Evolutionary conservation across 176 grass and related monocot species (phyloP), one percentile per base, ranked within the genome.

Genomic region (Neostapfia colusana): DNA sequence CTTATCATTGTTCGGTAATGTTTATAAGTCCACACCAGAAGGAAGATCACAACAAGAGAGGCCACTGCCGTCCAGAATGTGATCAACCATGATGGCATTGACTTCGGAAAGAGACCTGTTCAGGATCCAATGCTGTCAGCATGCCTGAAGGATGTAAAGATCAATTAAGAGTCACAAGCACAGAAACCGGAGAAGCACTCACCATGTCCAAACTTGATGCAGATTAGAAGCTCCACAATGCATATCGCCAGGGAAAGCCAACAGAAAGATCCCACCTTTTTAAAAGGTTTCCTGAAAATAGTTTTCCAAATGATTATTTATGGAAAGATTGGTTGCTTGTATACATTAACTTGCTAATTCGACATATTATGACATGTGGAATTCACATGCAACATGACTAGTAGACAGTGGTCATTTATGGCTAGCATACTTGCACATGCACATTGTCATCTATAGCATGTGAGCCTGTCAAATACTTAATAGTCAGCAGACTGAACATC

Each of bases 211-310:
- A 99, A 99, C 73, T 99, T 99, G 61, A 95, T 90, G 75, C 95
- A 95, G 39, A 92, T 89, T 66, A 99, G 92, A 82, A 99, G 95
- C 70, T 99, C 95, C 28, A 99, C 64, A 68, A 99, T 95, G 92
- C 95, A 99, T 77, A 99, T 95, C 51, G 95, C 95, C 20, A 99
- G 74, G 39, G 95, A 89, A 75, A 99, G 87, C 95, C 95, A 99
- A 55, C 95, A 99, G 46, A 99, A 99, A 57, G 91, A 86, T 54
- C 95, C 95, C 31, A 99, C 95, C 81, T 99, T 99, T 82, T 99
- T 99, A 69, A 95, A 86, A 9, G 91, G 89, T 77, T 88, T 92
- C 63, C 95, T 99, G 89, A 49, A 90, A 88, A 74, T 8, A 78
- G 68, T 74, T 35, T 41, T 51, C 91, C 45, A 31, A 1, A 14